Conservation (phyloP, 2,329 filamentous ascomycete species). For the Colletotrichum camelliae region DNA sequence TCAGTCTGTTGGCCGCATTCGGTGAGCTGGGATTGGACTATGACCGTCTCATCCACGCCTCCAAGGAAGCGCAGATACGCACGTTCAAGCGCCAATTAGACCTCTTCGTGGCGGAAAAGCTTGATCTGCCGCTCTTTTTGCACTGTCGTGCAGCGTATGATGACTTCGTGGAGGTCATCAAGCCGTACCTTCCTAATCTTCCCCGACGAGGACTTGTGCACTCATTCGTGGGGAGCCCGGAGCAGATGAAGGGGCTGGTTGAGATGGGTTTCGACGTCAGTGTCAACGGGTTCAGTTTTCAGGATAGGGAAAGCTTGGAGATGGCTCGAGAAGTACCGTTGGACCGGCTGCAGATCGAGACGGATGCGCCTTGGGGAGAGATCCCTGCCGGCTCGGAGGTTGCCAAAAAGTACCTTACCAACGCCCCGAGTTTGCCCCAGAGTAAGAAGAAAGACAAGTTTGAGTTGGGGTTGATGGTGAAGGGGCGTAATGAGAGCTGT, state of each 20-base stretch:
- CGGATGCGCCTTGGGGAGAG: conserved; percentile 54
- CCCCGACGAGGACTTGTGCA: conserved; percentile 43
- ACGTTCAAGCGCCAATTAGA: conserved; percentile 48
- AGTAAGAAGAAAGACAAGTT: conserved; percentile 57
- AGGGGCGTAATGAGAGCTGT: conserved; percentile 57
- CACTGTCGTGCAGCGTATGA: conserved; percentile 46
- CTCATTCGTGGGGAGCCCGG: conserved; percentile 40
- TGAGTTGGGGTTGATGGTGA: conserved; percentile 49
- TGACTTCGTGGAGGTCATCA: conserved; percentile 47
- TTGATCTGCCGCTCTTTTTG: conserved; percentile 42
- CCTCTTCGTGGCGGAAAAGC: conserved; percentile 35
- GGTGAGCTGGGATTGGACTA: conserved; percentile 58
- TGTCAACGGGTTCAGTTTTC: conserved; percentile 56
- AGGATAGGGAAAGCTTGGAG: conserved; percentile 39
- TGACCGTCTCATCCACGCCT: conserved; percentile 46
- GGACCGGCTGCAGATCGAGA: conserved; percentile 48
- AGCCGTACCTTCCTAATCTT: conserved; percentile 40
- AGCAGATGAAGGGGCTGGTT: conserved; percentile 43
- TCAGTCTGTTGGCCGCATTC: conserved; percentile 44
- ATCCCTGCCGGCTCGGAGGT: conserved; percentile 39
- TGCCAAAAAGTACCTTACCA: conserved; percentile 44
- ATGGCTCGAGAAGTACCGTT: conserved; percentile 48
- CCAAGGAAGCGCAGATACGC: conserved; percentile 44
- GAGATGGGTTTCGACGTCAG: conserved; percentile 46
- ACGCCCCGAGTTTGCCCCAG: conserved; percentile 39